These are phyloP conservation scores for Pythium periplocum DNA, from an alignment of 352 stramenopile species.

Conservation along the genomic window DNA sequence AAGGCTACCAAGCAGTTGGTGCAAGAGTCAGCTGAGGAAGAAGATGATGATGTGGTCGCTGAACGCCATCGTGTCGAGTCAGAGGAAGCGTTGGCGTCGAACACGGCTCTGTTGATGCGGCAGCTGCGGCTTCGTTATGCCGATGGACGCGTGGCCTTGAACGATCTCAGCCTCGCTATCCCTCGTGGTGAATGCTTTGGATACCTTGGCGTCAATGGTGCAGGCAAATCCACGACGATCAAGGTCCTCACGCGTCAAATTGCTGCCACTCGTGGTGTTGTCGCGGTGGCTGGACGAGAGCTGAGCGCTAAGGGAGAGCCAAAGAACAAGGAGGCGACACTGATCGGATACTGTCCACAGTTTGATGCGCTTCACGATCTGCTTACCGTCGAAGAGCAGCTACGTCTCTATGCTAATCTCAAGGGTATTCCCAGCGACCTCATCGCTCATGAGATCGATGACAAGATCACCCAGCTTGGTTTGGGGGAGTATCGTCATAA, in stretches of 20 bases:
- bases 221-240: conserved; percentile 55
- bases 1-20: too few relatives aligned
- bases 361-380: conserved; percentile 93
- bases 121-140: conserved; percentile 42
- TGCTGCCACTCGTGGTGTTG: conserved; percentile 40
- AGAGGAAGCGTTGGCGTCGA: conserved; percentile 18
- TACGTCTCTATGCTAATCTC: conserved; percentile 87
- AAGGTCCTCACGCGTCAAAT: conserved; percentile 36
- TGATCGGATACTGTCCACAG: conserved; percentile 91
- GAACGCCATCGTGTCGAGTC: conserved; percentile 14
- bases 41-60: conserved; percentile 17
- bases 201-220: conserved; percentile 72
- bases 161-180: conserved; percentile 75
- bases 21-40: neutral
- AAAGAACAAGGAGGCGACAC: conserved; percentile 20
- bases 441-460: conserved; percentile 34
- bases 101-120: conserved; percentile 19
- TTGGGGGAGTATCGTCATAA: conserved; percentile 45
- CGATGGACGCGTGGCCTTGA: conserved; percentile 22
- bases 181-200: conserved; percentile 67
- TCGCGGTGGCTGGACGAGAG: conserved; percentile 43
- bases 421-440: conserved; percentile 56
- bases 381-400: conserved; percentile 89
- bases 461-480: conserved; percentile 55
- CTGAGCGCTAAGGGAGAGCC: conserved; percentile 13